A percentile compares a stretch with the other conserved stretches of the same genome.
Conservation (phyloP, 805 yeast genomes). For the Torulaspora gathmanii region DNA sequence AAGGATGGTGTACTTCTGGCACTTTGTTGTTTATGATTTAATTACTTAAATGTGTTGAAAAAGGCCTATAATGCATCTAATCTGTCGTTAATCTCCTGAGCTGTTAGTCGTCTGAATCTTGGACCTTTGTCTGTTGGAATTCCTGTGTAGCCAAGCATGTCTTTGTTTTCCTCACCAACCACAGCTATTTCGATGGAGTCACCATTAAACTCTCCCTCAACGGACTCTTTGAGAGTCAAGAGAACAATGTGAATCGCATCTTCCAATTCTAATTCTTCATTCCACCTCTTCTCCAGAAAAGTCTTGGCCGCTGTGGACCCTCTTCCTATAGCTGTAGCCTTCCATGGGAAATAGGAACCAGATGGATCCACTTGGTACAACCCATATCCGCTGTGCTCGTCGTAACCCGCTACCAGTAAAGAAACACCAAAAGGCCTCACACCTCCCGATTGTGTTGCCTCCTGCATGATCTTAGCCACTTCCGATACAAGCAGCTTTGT, state of each 20-base stretch:
- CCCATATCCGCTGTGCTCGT: constrained; percentile 66
- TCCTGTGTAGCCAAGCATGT: constrained; percentile 80
- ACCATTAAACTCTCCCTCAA: constrained; percentile 97
- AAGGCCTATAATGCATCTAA: constrained; percentile 71
- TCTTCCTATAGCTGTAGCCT: constrained; percentile 98
- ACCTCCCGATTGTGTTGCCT: constrained; percentile 98
- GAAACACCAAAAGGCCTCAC: constrained; percentile 99
- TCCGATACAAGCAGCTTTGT: constrained; percentile 90
- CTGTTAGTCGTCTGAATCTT: constrained; percentile 72
- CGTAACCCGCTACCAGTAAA: constrained; percentile 88
- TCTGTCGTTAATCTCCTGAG: constrained; percentile 94
- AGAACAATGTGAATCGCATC: constrained; percentile 97
- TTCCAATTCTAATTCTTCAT: constrained; percentile 91
- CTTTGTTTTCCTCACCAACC: constrained; percentile 77
- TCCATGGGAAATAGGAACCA: constrained; percentile 98
- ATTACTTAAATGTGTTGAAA: not conserved
- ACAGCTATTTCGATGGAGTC: constrained; percentile 91
- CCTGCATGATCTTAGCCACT: constrained; percentile 95
- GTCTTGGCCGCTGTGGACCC: constrained; percentile 96
- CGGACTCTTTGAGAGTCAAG: constrained; percentile 88
- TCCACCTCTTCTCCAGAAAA: constrained; percentile 96
- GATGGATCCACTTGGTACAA: constrained; percentile 97
- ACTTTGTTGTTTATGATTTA: not conserved
- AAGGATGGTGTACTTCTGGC: not conserved
- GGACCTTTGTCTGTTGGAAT: constrained; percentile 78